phyloP scores from a whole-genome alignment of 257 asterid species.

The Haberlea rhodopensis region DNA sequence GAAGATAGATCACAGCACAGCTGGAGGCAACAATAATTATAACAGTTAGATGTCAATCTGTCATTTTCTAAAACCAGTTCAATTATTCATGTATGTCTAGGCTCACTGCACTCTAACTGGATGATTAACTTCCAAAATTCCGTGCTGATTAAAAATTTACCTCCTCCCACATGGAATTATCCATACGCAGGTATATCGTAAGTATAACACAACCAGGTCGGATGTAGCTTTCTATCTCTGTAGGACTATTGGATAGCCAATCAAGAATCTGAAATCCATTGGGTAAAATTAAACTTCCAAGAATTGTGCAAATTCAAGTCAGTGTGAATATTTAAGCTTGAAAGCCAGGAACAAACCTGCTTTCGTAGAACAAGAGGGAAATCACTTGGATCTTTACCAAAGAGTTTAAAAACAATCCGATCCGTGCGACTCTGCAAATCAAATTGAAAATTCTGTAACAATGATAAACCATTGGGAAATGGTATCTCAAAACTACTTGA shows the following conservation, averaged over 20 bases:
- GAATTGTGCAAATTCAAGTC: slow-evolving; percentile 21
- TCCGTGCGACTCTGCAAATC: slow-evolving; percentile 72
- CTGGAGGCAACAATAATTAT: slow-evolving; percentile 41
- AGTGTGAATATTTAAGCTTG: slow-evolving; percentile 12
- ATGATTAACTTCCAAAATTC: too few relatives aligned
- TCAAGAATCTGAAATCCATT: too few relatives aligned
- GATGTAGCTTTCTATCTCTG: too few relatives aligned
- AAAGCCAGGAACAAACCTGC: slow-evolving; percentile 21
- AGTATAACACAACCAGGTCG: too few relatives aligned
- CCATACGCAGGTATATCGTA: too few relatives aligned
- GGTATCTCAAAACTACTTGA: slow-evolving; percentile 1
- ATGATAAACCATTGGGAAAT: slow-evolving; percentile 8
- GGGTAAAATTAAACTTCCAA: slow-evolving; percentile 16
- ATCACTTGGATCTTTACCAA: too few relatives aligned
- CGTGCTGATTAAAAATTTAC: too few relatives aligned
- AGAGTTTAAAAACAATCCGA: too few relatives aligned
- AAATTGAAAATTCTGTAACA: slow-evolving; percentile 12
- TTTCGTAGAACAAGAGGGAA: too few relatives aligned
- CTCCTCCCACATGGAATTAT: too few relatives aligned
- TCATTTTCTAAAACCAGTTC: slow-evolving; percentile 8
- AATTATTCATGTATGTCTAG: slow-evolving; percentile 4
- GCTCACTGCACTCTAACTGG: background rate
- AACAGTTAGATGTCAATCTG: slow-evolving; percentile 3
- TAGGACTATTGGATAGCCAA: too few relatives aligned
- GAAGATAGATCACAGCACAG: slow-evolving; percentile 57